phyloP scores from a whole-genome alignment of 768 basidiomycete species.

The Plicaturopsis crispa region DNA sequence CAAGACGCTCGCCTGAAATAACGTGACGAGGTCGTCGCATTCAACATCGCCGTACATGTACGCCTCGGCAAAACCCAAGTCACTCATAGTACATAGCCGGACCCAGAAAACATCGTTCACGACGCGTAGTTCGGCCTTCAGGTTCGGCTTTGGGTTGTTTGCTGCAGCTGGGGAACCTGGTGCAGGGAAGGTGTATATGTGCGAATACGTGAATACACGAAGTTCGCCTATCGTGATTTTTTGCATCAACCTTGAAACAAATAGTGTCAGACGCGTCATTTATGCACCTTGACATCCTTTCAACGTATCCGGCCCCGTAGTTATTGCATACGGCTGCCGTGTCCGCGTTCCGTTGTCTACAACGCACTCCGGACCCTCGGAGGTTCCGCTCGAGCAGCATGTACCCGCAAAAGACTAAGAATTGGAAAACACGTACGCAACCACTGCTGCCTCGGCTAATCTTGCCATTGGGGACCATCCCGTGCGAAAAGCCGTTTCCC shows the following conservation, averaged over 20 bases:
- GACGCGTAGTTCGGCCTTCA: conserved; percentile 38
- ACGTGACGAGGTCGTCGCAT: conserved; percentile 52
- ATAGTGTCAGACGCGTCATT: not conserved
- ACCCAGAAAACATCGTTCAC: conserved; percentile 51
- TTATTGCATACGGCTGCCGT: too few species aligned
- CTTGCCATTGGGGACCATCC: conserved; percentile 36
- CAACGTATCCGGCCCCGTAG: too few species aligned
- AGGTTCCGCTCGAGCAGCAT: too few species aligned
- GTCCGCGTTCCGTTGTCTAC: too few species aligned
- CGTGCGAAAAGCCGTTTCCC: conserved; percentile 32
- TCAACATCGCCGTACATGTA: conserved; percentile 77
- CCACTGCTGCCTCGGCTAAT: conserved; percentile 36
- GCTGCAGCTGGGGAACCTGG: conserved; percentile 11
- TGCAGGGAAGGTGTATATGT: conserved; percentile 32
- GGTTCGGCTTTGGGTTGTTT: conserved; percentile 10
- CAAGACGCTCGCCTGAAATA: conserved; percentile 46
- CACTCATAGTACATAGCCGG: conserved; percentile 49
- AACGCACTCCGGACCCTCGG: too few species aligned
- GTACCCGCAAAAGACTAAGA: not conserved
- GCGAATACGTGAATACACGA: conserved; percentile 33
- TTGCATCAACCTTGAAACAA: conserved; percentile 28
- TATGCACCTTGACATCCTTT: too few species aligned
- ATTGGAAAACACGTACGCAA: conserved; percentile 28
- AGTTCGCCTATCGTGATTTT: conserved; percentile 42
- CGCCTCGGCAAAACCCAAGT: conserved; percentile 69